Percentiles rank a stretch among this genome's conserved stretches.
Conservation (phyloP, 306 rosid genomes). For the Rosa chinensis region DNA sequence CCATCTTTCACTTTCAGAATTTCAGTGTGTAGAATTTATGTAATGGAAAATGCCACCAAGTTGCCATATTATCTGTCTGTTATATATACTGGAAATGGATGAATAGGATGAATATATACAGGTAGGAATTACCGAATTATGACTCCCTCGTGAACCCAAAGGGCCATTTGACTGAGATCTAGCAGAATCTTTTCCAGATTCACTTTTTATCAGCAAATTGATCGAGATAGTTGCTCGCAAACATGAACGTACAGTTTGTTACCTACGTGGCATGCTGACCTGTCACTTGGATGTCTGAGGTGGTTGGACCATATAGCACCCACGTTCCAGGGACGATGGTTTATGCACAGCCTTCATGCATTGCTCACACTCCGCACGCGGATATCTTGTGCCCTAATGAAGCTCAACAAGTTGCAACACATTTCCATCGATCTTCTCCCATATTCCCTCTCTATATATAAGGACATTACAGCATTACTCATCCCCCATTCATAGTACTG, state of each 20-base stretch:
- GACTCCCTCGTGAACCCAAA: slow-evolving; percentile 13
- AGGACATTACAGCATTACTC: not conserved
- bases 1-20: not conserved
- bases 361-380: slow-evolving; percentile 34
- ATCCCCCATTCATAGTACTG: not conserved
- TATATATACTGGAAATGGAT: not conserved
- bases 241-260: not conserved
- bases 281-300: slow-evolving; percentile 21
- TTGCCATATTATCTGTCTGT: not conserved
- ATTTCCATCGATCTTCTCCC: not conserved
- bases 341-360: slow-evolving; percentile 2
- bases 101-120: not conserved
- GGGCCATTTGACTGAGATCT: not conserved
- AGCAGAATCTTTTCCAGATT: not conserved
- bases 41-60: not conserved
- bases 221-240: not conserved
- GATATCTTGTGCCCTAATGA: slow-evolving; percentile 21
- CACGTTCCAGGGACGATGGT: not conserved
- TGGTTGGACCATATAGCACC: slow-evolving; percentile 17
- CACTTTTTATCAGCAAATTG: not conserved
- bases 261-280: not conserved
- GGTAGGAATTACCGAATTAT: not conserved
- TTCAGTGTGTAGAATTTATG: not conserved
- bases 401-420: not conserved
- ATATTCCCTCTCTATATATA: not conserved